These are phyloP conservation scores for Fusarium lyarnte DNA, from an alignment of 2,329 filamentous ascomycete genomes.

Conservation along the genomic window DNA sequence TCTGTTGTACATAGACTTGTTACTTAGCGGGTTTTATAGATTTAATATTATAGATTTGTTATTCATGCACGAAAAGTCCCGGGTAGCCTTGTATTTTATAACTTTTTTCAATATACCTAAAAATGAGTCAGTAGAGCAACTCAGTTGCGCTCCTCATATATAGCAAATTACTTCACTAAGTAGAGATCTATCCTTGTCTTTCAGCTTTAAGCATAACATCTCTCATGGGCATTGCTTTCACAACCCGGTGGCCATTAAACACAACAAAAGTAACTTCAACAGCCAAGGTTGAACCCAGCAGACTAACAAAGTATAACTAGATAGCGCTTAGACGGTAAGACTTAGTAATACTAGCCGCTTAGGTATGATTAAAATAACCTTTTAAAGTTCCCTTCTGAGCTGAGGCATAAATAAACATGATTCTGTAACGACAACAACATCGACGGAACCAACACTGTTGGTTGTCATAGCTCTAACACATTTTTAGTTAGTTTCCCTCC, in stretches of 20 bases:
- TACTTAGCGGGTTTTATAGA: background rate
- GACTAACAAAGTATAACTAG: accelerated
- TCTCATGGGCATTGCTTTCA: no score
- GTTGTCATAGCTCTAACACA: background rate
- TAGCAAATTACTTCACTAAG: accelerated
- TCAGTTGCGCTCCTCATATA: accelerated
- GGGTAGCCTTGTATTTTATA: background rate
- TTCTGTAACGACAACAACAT: background rate
- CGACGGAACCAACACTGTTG: background rate
- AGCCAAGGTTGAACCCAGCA: no score
- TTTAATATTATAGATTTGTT: background rate
- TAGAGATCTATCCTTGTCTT: no score
- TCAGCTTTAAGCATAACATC: no score
- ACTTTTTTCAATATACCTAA: accelerated
- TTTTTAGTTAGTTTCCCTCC: background rate
- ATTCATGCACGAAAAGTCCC: accelerated
- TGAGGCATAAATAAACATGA: background rate
- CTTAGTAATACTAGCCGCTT: accelerated
- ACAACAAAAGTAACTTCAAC: no score
- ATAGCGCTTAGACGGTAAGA: accelerated
- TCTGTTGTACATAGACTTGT: accelerated
- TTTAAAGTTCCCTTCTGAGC: accelerated
- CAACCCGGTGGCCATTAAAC: no score
- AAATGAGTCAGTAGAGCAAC: background rate
- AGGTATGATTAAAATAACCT: accelerated